Evolutionary conservation across 1,284 basidiomycete genomes (phyloP).

Genomic region (Trametes pubescens): DNA sequence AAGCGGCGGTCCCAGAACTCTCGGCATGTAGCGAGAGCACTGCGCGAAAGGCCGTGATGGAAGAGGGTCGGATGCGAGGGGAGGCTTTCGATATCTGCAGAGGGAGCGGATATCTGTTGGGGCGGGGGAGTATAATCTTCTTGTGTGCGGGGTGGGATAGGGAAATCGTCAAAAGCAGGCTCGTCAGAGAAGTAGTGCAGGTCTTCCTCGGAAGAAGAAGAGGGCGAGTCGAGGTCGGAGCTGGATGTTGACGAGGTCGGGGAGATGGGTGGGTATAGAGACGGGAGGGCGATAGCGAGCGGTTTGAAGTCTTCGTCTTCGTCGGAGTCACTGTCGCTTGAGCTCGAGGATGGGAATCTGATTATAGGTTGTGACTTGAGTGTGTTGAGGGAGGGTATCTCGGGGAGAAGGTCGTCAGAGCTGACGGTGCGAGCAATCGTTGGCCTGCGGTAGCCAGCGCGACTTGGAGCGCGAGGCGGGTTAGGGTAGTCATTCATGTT

Average conservation of each 20-base stretch:
- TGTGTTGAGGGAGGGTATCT: conserved; percentile 16
- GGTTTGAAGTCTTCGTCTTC: conserved; percentile 1
- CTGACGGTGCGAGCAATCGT: conserved; percentile 20
- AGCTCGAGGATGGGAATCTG: neutral
- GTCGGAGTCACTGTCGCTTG: conserved; percentile 14
- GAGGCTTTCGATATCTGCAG: neutral
- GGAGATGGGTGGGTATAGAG: conserved; percentile 24
- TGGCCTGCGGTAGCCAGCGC: conserved; percentile 24
- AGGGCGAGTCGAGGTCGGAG: conserved; percentile 13
- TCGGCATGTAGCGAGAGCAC: conserved; percentile 63
- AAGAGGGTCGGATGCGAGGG: conserved; percentile 31
- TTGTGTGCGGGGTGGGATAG: conserved; percentile 14
- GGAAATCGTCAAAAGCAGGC: conserved; percentile 15
- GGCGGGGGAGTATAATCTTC: conserved; percentile 1
- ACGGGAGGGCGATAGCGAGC: conserved; percentile 17
- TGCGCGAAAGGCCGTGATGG: conserved; percentile 66
- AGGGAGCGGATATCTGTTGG: neutral
- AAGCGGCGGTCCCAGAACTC: conserved; percentile 64
- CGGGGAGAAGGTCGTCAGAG: conserved; percentile 19
- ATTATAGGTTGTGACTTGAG: neutral
- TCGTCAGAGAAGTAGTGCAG: conserved; percentile 15
- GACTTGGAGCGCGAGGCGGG: conserved; percentile 21
- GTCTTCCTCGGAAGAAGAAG: conserved; percentile 12
- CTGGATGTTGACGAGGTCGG: conserved; percentile 9
- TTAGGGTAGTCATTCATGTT: no score